These are phyloP conservation scores for Aplosporella prunicola DNA, from an alignment of 2,329 filamentous ascomycete genomes.

Conservation along the genomic window DNA sequence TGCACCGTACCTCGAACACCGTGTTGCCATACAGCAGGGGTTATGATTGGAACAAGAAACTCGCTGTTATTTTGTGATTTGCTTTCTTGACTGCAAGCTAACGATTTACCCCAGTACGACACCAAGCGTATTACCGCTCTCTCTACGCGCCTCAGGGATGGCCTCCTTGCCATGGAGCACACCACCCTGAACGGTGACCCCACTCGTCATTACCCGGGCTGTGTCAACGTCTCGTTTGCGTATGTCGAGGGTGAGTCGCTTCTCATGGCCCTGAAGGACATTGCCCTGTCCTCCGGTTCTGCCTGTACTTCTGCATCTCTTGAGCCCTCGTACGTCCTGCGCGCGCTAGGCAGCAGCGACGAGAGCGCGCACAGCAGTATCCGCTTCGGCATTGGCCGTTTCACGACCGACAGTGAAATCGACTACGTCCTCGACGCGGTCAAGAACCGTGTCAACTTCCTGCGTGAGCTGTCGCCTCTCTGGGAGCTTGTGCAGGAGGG, in stretches of 20 bases:
- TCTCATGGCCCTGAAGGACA: conserved; percentile 96
- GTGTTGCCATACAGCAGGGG: conserved; percentile 54
- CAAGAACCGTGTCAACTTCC: conserved; percentile 77
- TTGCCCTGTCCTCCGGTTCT: conserved; percentile 90
- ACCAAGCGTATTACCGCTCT: conserved; percentile 71
- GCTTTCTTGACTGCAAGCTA: conserved; percentile 7
- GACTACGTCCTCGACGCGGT: conserved; percentile 97
- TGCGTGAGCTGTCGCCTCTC: conserved; percentile 86
- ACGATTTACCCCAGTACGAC: conserved; percentile 62
- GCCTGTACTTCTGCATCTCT: conserved; percentile 95
- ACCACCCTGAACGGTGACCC: conserved; percentile 83
- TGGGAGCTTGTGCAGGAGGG: conserved; percentile 99
- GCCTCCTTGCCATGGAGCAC: conserved; percentile 82
- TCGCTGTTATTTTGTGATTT: conserved; percentile 1
- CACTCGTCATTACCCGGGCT: conserved; percentile 81
- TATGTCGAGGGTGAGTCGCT: conserved; percentile 98
- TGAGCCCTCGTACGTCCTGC: conserved; percentile 91
- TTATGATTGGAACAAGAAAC: conserved; percentile 42
- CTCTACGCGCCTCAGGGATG: conserved; percentile 73
- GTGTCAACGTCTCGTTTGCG: conserved; percentile 96
- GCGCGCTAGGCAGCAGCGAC: conserved; percentile 89
- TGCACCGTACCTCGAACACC: conserved; percentile 14
- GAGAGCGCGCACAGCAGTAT: conserved; percentile 98
- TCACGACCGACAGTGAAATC: conserved; percentile 90
- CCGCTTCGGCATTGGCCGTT: conserved; percentile 91